Base-by-base conservation (phyloP, 257 asterid species). In the Petrea volubilis region DNA sequence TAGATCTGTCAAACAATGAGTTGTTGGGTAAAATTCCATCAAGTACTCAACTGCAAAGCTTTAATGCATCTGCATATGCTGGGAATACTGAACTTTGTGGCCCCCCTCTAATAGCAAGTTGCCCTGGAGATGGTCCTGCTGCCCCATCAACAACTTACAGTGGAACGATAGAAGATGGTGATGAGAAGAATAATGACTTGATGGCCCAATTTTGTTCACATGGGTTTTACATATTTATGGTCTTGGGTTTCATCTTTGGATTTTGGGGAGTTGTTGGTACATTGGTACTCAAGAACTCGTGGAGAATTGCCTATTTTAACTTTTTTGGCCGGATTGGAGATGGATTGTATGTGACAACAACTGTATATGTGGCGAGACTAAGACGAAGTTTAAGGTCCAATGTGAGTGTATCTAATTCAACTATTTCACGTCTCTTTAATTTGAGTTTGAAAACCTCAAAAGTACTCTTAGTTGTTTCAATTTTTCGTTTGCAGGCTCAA, bases 1-100 rank as follows among this genome's bases (percentile, higher is more conserved):
- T 81, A 44, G 65, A 73, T 47, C 68, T 80, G 77, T 77, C 80
- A 2, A 50, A 77, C 71, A 80, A 77, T 56, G 7, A 60, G 18
- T 52, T 77, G 29, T 63, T 65, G 0, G 84, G 77, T 13, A 49
- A 29, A 53, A 74, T 70, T 66, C 83, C 83, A 9, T 1, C 60
- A 3, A 23, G 84, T 62, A 75, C 81, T 34, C 80, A 77, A 60
- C 15, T 74, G 1, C 80, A 55, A 11, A 51, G 76, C 55, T 77
- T 81, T 12, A 10, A 46, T 28, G 49, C 27, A 21, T 70, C 83
- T 1, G 38, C 38, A 2, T 33, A 33, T 33, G 38, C 38, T 3
- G 38, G 5, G 38, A 33, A 33, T 33, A 33, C 7, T 33, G 38
- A 7, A 33, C 38, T 33, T 3, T 33, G 38, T 7, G 38, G 38